These are phyloP conservation scores for Schwanniomyces etchellsii DNA, from an alignment of 1,139 yeast species.

Conservation along the genomic window DNA sequence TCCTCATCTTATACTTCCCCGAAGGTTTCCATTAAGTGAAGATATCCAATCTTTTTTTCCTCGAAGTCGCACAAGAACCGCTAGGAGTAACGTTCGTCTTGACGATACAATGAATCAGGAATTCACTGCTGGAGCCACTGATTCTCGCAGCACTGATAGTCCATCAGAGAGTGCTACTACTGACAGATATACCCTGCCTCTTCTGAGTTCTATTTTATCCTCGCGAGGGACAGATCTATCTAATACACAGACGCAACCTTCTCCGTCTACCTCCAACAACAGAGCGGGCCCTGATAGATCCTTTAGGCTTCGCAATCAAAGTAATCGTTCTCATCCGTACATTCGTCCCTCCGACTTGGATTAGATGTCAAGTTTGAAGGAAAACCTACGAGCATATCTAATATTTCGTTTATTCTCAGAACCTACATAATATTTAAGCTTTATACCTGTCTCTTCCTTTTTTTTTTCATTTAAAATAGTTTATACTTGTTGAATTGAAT, in stretches of 20 bases:
- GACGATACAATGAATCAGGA: too few species aligned
- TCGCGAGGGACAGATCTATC: constrained; percentile 4
- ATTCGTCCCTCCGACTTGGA: constrained; percentile 13
- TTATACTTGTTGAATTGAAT: too few species aligned
- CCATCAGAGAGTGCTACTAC: too few species aligned
- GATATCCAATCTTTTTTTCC: constrained; percentile 6
- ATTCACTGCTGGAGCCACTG: too few species aligned
- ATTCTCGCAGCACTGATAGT: too few species aligned
- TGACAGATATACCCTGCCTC: background rate
- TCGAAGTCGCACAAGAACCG: constrained; percentile 5
- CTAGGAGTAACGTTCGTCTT: background rate
- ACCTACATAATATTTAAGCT: too few species aligned
- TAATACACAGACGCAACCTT: constrained; percentile 4
- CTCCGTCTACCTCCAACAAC: constrained; percentile 7
- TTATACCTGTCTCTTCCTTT: too few species aligned
- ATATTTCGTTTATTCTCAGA: too few species aligned
- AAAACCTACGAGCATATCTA: too few species aligned
- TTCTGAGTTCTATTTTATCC: background rate
- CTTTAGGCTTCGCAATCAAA: constrained; percentile 15
- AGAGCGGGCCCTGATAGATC: constrained; percentile 26
- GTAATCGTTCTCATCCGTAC: constrained; percentile 25
- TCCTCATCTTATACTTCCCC: constrained; percentile 26
- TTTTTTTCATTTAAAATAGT: too few species aligned
- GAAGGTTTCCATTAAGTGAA: constrained; percentile 27
- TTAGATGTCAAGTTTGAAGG: background rate